Base-by-base conservation (phyloP, 2,329 filamentous ascomycete species). In the Penicillium vulpinum region DNA sequence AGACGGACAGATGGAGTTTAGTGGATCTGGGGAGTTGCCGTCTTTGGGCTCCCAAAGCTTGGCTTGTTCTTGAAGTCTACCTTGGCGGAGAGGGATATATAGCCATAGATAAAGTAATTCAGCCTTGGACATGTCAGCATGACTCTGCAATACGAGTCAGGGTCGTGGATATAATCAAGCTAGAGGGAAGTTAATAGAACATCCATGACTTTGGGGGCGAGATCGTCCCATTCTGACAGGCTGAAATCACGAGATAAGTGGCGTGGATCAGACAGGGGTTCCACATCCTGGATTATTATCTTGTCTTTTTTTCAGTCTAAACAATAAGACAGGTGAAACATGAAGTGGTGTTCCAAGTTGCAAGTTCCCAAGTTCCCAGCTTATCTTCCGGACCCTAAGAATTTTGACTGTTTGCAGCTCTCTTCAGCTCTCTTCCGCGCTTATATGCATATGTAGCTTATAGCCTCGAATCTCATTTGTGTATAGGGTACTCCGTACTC, bases 191-290 rank as follows among this genome's bases (percentile, higher is more conserved):
- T n/a, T n/a, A n/a, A 35, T 35, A 16, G 22, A 5, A 38, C 22
- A 47, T n/a, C 29, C n/a, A 22, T 22, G n/a, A 40, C 47, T 16
- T n/a, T 22, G 46, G 40, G 10, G 40, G 47, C 54, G 28, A 51
- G 52, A 58, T 61, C 56, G 41, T 59, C 54, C 61, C 55, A 50
- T 53, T 51, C 15, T 62, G 58, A 55, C 56, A 59, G 52, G 24
- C 52, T 56, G n/a, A 51, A 61, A 61, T 60, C 59, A 56, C 51
- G 56, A 58, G 53, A 59, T 57, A 58, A 54, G 53, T 55, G 48
- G 43, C 15, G 51, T 18, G 16, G 9, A 44, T 22, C 10, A 24
- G 36, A 33, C n/a, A 18, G 18, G 18, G 38, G 44, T 18, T 57
- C 48, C 52, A 43, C 40, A 55, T 48, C 49, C 41, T 28, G 28